These are phyloP conservation scores for Pichia sp. DNA, from an alignment of 1,139 yeast genomes.

Conservation along the genomic window DNA sequence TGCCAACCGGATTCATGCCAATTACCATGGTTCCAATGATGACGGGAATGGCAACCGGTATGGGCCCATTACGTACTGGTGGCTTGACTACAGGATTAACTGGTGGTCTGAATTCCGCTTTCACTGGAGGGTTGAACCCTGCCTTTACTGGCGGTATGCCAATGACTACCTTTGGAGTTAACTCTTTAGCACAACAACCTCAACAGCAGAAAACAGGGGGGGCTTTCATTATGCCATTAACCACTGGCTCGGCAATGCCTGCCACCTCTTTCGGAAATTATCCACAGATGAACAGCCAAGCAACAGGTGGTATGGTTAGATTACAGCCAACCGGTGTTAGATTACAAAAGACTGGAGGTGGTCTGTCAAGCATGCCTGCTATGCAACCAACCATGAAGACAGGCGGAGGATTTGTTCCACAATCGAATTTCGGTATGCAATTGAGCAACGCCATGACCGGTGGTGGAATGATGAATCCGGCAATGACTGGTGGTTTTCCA, in stretches of 20 bases:
- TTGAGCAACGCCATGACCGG: slow-evolving; percentile 30
- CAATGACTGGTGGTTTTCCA: slow-evolving; percentile 24
- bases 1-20: slow-evolving; percentile 48
- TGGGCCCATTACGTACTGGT: slow-evolving; percentile 40
- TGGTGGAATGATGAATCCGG: slow-evolving; percentile 21
- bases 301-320: slow-evolving; percentile 38
- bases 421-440: slow-evolving; percentile 31
- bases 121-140: slow-evolving; percentile 9
- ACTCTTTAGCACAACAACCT: slow-evolving; percentile 17
- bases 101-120: slow-evolving; percentile 27
- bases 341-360: slow-evolving; percentile 53
- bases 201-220: slow-evolving; percentile 30
- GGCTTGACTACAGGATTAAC: slow-evolving; percentile 39
- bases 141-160: slow-evolving; percentile 34
- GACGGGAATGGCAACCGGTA: slow-evolving; percentile 49
- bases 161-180: slow-evolving; percentile 24
- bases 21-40: slow-evolving; percentile 44
- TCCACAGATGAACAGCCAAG: slow-evolving; percentile 22
- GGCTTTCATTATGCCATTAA: slow-evolving; percentile 36
- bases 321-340: slow-evolving; percentile 52
- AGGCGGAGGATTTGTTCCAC: slow-evolving; percentile 32
- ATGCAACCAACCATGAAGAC: slow-evolving; percentile 45
- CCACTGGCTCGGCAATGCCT: slow-evolving; percentile 35
- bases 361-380: slow-evolving; percentile 27
- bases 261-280: slow-evolving; percentile 39